Base-by-base conservation (phyloP, 1,284 basidiomycete species). In the Veloboletus limbatus region DNA sequence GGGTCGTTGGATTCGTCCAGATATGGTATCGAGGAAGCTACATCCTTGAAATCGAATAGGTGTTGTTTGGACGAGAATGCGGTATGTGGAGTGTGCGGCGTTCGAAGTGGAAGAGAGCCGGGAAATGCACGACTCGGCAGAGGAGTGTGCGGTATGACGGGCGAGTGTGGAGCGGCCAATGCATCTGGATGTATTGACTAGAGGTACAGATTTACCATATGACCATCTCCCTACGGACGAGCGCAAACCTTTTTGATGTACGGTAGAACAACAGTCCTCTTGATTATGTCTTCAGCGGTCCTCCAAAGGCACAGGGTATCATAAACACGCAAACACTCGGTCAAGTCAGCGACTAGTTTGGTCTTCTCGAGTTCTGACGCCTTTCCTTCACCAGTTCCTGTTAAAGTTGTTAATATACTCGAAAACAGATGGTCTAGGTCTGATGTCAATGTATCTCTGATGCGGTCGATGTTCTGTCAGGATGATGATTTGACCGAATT, bases 221-320 rank as follows among this genome's bases (percentile, higher is more conserved):
- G 26, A 20, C 6, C 18, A 21, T 32, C 45, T 14, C 40, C 21
- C 11, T 13, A 21, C n/a, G 24, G 31, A 18, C 17, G 8, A 47
- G 18, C 18, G 64, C 69, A 26, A 43, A 85, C 89, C 73, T 89
- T 87, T 59, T 80, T 83, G 21, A 94, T 78, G 56, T 91, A 93
- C 10, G 74, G 75, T 3, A 79, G 77, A 18, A 96, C 77, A 24
- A 92, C 69, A 36, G 85, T 79, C 45, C 72, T 72, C 48, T 85
- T 73, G 37, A 97, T 70, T 13, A 95, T 82, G 48, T 92, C 88
- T 66, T 94, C 92, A 2, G 92, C 92, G 53, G 90, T 85, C 54
- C 80, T 72, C 88, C 89, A 92, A 11, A 91, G 77, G 17, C 82
- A 79, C 38, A 97, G 73, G 6, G 79, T 68, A 53, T 94, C 88